Conservation (phyloP, 2,329 filamentous ascomycete genomes). For the Fusarium sp. region DNA sequence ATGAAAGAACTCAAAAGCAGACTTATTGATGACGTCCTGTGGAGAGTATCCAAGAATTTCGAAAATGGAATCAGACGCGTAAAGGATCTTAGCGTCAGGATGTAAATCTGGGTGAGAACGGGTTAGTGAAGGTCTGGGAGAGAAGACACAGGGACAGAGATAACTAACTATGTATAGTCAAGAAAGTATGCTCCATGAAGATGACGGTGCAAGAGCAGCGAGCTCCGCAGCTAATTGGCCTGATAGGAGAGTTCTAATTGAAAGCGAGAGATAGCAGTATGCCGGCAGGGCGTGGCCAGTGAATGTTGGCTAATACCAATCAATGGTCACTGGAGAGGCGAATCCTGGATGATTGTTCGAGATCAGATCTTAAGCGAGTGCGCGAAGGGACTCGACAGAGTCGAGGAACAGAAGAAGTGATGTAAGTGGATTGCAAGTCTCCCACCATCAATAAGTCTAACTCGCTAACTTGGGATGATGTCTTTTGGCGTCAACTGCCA, state of each 20-base stretch:
- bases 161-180: constrained; percentile 84
- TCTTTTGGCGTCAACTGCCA: constrained; percentile 29
- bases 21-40: constrained; percentile 76
- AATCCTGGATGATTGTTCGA: background rate
- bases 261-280: background rate
- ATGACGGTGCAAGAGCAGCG: constrained; percentile 24
- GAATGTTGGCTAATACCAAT: constrained; percentile 26
- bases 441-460: constrained; percentile 22
- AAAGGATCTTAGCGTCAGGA: constrained; percentile 79
- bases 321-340: constrained; percentile 6
- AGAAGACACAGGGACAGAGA: background rate
- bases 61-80: constrained; percentile 82
- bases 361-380: background rate
- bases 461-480: constrained; percentile 20
- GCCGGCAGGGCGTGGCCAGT: background rate
- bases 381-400: background rate
- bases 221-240: constrained; percentile 19
- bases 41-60: constrained; percentile 85
- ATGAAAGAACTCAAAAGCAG: constrained; percentile 88
- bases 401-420: constrained; percentile 9
- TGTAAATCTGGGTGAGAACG: constrained; percentile 63
- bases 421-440: constrained; percentile 30
- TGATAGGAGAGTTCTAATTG: background rate
- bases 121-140: background rate
- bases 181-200: constrained; percentile 84